Percentiles rank a stretch among this genome's conserved stretches.
Conservation (phyloP, 2,329 filamentous ascomycete species). For the Cladophialophora chaetospira region DNA sequence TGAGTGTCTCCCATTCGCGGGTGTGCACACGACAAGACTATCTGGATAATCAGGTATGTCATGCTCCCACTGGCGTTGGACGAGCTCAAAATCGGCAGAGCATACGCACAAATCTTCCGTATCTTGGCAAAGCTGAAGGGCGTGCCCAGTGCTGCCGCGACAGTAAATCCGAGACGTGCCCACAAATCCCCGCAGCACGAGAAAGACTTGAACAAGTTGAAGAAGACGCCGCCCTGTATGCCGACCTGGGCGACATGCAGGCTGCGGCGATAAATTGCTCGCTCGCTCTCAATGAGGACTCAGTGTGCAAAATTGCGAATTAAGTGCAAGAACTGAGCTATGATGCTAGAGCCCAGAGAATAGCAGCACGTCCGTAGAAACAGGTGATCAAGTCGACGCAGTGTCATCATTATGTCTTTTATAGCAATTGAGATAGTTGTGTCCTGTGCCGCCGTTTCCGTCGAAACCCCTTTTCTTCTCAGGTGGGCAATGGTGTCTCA, state of each 20-base stretch:
- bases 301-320: no score
- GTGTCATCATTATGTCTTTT: no score
- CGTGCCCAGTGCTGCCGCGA: slow-evolving; percentile 5
- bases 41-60: neutral
- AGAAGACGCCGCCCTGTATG: slow-evolving; percentile 10
- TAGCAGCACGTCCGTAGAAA: no score
- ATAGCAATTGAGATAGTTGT: no score
- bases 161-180: neutral
- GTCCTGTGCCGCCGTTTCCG: no score
- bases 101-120: neutral
- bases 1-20: slow-evolving; percentile 1
- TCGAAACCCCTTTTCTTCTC: no score
- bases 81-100: neutral
- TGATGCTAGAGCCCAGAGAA: no score
- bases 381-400: no score
- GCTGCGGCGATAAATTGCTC: no score
- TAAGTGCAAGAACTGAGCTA: no score
- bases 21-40: neutral
- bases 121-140: neutral
- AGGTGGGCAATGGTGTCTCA: no score
- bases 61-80: neutral
- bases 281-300: no score
- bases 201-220: neutral
- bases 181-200: neutral
- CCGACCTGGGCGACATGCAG: neutral